These are phyloP conservation scores for Coniella vitis DNA, from an alignment of 2,329 filamentous ascomycete genomes.

Conservation along the genomic window DNA sequence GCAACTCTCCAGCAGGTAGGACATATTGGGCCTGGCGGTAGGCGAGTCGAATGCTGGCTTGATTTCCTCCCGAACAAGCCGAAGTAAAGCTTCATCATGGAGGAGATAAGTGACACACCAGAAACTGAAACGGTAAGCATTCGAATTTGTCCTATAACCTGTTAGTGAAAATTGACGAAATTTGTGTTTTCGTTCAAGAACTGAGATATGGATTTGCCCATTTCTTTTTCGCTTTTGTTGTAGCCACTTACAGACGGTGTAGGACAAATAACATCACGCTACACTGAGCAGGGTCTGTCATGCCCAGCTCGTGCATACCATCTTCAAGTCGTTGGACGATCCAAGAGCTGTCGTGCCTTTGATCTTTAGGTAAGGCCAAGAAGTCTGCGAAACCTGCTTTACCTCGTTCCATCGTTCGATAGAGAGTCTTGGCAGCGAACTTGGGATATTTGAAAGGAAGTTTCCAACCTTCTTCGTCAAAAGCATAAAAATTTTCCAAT, in stretches of 20 bases:
- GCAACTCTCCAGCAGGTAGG: background rate
- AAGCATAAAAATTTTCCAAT: background rate
- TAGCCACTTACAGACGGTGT: background rate
- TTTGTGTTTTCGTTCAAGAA: background rate
- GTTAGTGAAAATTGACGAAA: background rate
- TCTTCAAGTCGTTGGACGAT: background rate
- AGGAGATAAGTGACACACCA: slow-evolving; percentile 3
- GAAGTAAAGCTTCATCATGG: background rate
- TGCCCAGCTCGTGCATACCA: background rate
- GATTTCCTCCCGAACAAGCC: background rate
- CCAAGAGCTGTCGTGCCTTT: slow-evolving; percentile 1
- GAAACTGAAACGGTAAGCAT: slow-evolving; percentile 1
- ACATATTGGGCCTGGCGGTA: background rate
- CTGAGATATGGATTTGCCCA: background rate
- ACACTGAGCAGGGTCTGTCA: background rate
- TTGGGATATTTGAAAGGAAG: slow-evolving; percentile 2
- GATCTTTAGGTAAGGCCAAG: background rate
- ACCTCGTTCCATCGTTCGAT: background rate
- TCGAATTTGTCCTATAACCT: background rate
- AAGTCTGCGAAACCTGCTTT: background rate
- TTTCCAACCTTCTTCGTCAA: slow-evolving; percentile 6
- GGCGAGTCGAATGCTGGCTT: background rate
- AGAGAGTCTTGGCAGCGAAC: background rate
- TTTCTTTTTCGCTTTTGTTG: background rate
- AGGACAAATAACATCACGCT: background rate